phyloP scores from a whole-genome alignment of 2,329 filamentous ascomycete genomes.

The Blastomyces percursus region DNA sequence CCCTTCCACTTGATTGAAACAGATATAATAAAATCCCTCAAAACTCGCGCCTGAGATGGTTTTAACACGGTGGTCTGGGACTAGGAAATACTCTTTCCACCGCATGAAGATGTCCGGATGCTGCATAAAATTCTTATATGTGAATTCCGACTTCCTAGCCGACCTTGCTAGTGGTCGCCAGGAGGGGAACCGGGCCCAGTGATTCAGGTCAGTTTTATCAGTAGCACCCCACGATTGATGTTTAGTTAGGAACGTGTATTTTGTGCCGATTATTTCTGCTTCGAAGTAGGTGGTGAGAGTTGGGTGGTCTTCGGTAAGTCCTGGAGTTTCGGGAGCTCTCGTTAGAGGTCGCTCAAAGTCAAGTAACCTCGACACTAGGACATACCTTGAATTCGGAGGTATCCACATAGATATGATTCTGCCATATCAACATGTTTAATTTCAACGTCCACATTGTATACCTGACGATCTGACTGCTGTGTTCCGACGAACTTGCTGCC shows the following conservation, averaged over 20 bases:
- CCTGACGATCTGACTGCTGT: conserved; percentile 83
- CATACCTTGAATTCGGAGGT: conserved; percentile 85
- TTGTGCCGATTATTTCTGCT: conserved; percentile 91
- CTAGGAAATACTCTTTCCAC: conserved; percentile 97
- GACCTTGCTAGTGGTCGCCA: conserved; percentile 67
- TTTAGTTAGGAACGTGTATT: conserved; percentile 86
- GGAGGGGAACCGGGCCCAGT: conserved; percentile 83
- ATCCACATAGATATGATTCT: conserved; percentile 90
- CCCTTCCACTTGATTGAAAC: conserved; percentile 85
- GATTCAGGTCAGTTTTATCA: conserved; percentile 80
- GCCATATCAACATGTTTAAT: conserved; percentile 93
- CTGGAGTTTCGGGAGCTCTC: conserved; percentile 36
- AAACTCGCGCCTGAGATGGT: conserved; percentile 93
- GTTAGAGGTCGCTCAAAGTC: conserved; percentile 5
- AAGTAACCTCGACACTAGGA: background rate
- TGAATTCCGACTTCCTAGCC: conserved; percentile 48
- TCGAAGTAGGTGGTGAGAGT: conserved; percentile 98
- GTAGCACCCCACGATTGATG: conserved; percentile 86
- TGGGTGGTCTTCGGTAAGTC: conserved; percentile 86
- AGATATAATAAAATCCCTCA: conserved; percentile 98
- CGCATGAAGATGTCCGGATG: conserved; percentile 93
- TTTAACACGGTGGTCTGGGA: conserved; percentile 83
- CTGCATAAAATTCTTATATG: conserved; percentile 59
- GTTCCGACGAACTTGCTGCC: conserved; percentile 84
- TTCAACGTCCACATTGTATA: conserved; percentile 92